These are phyloP conservation scores for Lactifluus hygrophoroides DNA, from an alignment of 768 basidiomycete genomes.

Conservation along the genomic window DNA sequence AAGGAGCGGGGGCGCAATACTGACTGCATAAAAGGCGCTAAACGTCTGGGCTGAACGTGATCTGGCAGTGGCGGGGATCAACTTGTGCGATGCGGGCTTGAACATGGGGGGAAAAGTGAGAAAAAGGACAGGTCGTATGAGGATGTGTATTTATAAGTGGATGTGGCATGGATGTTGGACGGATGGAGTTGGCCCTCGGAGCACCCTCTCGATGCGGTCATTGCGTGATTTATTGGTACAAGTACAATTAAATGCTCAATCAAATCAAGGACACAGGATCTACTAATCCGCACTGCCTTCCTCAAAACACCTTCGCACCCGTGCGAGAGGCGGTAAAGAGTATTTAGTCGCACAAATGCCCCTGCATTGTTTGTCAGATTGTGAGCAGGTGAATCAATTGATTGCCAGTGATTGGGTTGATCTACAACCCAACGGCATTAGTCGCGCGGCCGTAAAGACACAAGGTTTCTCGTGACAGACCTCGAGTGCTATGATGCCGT, in stretches of 20 bases:
- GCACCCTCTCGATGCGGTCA: not conserved
- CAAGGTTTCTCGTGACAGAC: slow-evolving; percentile 3
- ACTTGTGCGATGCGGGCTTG: slow-evolving; percentile 26
- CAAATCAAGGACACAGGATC: too few relatives aligned
- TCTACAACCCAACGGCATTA: slow-evolving; percentile 7
- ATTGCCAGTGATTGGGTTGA: not conserved
- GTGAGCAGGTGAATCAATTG: slow-evolving; percentile 7
- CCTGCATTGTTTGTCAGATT: slow-evolving; percentile 5
- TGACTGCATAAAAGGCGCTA: slow-evolving; percentile 50
- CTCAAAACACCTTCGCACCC: not conserved
- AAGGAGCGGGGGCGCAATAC: slow-evolving; percentile 21
- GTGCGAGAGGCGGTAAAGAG: not conserved
- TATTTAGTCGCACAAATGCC: slow-evolving; percentile 7
- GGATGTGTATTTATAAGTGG: not conserved
- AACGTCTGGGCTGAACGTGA: slow-evolving; percentile 29
- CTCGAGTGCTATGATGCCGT: slow-evolving; percentile 14
- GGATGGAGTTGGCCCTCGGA: not conserved
- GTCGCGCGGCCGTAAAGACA: slow-evolving; percentile 1
- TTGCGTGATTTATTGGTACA: too few relatives aligned
- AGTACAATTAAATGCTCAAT: not conserved
- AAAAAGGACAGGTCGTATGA: not conserved
- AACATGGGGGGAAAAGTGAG: slow-evolving; percentile 19
- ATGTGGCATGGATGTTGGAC: slow-evolving; percentile 1
- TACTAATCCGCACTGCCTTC: not conserved
- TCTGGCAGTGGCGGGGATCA: slow-evolving; percentile 20